These are phyloP conservation scores for Cymodocea nodosa DNA, from an alignment of 116 monocot species.

Conservation along the genomic window DNA sequence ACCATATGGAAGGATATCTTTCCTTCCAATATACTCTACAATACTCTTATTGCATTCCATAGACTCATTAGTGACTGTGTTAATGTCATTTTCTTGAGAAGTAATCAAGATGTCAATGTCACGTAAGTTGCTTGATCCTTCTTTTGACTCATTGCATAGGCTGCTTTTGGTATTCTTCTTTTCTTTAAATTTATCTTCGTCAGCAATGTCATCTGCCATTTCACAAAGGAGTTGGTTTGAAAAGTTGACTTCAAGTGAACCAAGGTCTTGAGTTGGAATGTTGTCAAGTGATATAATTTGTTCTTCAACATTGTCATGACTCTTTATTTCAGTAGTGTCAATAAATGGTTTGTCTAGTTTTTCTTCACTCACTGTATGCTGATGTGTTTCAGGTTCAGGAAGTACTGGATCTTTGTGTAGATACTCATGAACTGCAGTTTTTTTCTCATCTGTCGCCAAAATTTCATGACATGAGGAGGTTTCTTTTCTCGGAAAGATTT, in stretches of 20 bases:
- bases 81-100: no score
- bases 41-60: background rate
- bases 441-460: background rate
- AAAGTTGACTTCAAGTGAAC: background rate
- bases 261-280: background rate
- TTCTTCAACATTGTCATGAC: background rate
- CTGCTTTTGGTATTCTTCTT: background rate
- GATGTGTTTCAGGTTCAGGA: background rate
- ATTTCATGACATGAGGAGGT: background rate
- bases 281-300: background rate
- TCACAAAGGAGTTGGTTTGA: background rate
- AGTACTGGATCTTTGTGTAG: background rate
- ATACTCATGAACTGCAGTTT: background rate
- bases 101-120: background rate
- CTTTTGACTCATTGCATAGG: background rate
- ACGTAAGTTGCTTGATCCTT: background rate
- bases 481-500: background rate
- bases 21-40: no score
- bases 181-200: background rate
- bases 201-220: background rate
- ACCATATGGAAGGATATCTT: background rate
- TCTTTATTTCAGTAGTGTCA: background rate
- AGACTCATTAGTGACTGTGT: background rate
- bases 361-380: background rate
- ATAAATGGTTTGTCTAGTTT: background rate